These are phyloP conservation scores for Ormosia emarginata DNA, from an alignment of 306 rosid species.

Conservation along the genomic window DNA sequence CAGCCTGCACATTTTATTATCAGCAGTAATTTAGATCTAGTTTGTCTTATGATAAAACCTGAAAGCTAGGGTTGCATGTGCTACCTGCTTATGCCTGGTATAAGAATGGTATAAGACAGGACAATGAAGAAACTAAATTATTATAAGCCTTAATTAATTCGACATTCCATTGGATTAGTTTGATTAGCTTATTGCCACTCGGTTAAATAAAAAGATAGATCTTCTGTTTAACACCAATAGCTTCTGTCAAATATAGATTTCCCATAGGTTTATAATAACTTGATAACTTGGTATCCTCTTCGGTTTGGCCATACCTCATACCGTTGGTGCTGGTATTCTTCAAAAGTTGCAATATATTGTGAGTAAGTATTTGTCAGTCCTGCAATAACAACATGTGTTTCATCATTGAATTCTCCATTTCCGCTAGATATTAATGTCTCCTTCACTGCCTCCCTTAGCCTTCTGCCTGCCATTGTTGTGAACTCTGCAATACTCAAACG, in stretches of 20 bases:
- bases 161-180: neutral
- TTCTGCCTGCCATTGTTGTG: conserved; percentile 86
- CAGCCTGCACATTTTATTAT: conserved; percentile 46
- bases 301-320: conserved; percentile 51
- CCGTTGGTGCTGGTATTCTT: conserved; percentile 73
- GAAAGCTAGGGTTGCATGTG: neutral
- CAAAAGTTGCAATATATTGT: conserved; percentile 72
- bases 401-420: conserved; percentile 50
- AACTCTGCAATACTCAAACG: conserved; percentile 51
- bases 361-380: conserved; percentile 87
- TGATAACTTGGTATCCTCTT: neutral
- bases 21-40: neutral
- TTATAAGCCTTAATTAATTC: neutral
- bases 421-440: conserved; percentile 54
- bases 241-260: neutral
- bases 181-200: neutral
- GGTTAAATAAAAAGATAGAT: neutral
- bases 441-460: conserved; percentile 70
- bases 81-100: neutral
- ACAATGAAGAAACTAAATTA: neutral
- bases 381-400: conserved; percentile 64
- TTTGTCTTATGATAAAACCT: neutral
- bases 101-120: neutral
- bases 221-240: neutral
- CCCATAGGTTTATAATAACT: neutral